Evolutionary conservation across 164 flowering plant species (phyloP).

Genomic region (Tetracentron sinense): DNA sequence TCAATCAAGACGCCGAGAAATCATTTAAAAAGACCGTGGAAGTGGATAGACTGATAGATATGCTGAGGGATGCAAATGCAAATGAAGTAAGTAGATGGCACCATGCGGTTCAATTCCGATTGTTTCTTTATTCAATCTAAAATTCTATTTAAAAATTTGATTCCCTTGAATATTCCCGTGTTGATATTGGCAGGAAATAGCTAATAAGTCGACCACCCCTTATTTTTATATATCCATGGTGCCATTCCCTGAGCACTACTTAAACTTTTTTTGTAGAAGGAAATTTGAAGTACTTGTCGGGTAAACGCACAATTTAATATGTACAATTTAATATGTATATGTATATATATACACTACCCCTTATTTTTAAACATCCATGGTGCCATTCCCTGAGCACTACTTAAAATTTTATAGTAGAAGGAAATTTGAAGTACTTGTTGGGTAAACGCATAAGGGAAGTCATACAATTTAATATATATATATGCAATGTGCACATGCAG

Average conservation of each 20-base stretch:
- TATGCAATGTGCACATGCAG: neutral
- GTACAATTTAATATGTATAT: neutral
- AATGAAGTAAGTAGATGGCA: constrained; percentile 52
- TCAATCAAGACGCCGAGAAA: constrained; percentile 71
- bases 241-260: neutral
- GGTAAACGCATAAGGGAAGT: neutral
- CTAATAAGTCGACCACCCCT: too few relatives aligned
- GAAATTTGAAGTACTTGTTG: neutral
- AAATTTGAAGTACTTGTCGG: neutral
- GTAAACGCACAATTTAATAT: neutral
- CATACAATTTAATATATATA: too few relatives aligned
- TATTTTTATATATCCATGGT: neutral
- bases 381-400: neutral
- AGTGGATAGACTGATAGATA: constrained; percentile 80
- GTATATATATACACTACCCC: too few relatives aligned
- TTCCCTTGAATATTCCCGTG: too few relatives aligned
- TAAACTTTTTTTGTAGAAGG: too few relatives aligned
- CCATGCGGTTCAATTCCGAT: constrained; percentile 7
- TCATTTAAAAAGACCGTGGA: constrained; percentile 77
- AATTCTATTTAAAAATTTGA: too few relatives aligned
- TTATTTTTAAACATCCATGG: too few relatives aligned
- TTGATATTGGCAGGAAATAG: too few relatives aligned
- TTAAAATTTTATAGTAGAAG: too few relatives aligned
- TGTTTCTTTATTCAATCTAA: too few relatives aligned
- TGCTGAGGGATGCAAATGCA: constrained; percentile 64